phyloP scores from a whole-genome alignment of 2,329 filamentous ascomycete genomes.

The Microcera coccophila region DNA sequence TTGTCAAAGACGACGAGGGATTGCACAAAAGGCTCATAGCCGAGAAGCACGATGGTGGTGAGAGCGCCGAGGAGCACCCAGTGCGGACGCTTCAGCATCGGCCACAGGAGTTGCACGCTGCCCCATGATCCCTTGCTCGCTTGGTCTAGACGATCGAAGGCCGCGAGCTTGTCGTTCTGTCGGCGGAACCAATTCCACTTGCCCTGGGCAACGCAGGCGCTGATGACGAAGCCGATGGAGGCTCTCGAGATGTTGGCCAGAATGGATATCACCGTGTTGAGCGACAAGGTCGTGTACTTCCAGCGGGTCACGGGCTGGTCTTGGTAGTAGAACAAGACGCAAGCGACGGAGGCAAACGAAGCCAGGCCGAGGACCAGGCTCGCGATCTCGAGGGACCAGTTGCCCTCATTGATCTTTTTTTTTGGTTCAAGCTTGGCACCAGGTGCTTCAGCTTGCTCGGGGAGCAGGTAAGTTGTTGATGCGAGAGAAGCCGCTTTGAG shows the following conservation, averaged over 20 bases:
- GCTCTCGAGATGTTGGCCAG: slow-evolving; percentile 7
- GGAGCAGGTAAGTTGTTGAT: no score
- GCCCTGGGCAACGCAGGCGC: slow-evolving; percentile 12
- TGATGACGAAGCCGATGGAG: slow-evolving; percentile 1
- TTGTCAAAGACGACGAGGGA: slow-evolving; percentile 3
- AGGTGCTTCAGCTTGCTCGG: no score
- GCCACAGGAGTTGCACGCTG: slow-evolving; percentile 3
- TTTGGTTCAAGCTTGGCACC: no score
- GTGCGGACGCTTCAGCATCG: slow-evolving; percentile 8
- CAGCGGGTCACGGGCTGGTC: slow-evolving; percentile 9
- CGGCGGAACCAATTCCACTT: slow-evolving; percentile 16
- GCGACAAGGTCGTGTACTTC: background rate
- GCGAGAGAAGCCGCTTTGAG: no score
- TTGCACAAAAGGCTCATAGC: slow-evolving; percentile 9
- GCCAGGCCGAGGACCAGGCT: background rate
- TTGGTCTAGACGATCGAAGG: slow-evolving; percentile 16
- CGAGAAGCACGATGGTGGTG: slow-evolving; percentile 2
- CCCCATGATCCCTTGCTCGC: slow-evolving; percentile 13
- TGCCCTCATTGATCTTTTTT: no score
- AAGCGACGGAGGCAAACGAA: background rate
- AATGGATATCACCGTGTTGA: slow-evolving; percentile 13
- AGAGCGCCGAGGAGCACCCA: slow-evolving; percentile 8
- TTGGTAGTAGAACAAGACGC: slow-evolving; percentile 1
- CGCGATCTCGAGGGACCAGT: background rate
- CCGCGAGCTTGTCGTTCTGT: background rate